Conservation (phyloP, 1,139 yeast genomes). For the Saccharomycopsis hybrid region DNA sequence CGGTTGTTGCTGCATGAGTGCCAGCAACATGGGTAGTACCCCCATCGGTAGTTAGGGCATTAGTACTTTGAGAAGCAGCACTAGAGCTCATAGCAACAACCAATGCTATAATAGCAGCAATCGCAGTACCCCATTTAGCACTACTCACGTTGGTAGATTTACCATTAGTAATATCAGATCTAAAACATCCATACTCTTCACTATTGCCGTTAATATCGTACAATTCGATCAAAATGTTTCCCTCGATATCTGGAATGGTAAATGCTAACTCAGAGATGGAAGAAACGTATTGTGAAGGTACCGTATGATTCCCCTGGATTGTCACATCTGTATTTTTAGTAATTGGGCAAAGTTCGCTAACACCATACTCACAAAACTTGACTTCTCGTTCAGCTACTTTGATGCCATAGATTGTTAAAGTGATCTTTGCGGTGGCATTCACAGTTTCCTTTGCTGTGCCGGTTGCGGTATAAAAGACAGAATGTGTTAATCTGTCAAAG, state of each 20-base stretch:
- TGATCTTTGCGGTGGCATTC: constrained; percentile 24
- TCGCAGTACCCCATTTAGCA: constrained; percentile 27
- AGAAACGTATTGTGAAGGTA: constrained; percentile 26
- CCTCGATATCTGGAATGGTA: constrained; percentile 30
- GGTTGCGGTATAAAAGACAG: constrained; percentile 24
- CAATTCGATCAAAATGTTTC: constrained; percentile 25
- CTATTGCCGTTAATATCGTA: constrained; percentile 23
- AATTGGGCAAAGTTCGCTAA: constrained; percentile 28
- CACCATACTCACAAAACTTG: constrained; percentile 27
- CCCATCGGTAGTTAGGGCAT: constrained; percentile 6
- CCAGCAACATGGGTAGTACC: no score
- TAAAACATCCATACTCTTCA: constrained; percentile 27
- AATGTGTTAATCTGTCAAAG: constrained; percentile 19
- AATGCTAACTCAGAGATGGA: constrained; percentile 28
- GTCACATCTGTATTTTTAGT: constrained; percentile 23
- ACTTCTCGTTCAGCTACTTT: constrained; percentile 25
- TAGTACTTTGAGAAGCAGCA: constrained; percentile 19
- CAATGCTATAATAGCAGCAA: constrained; percentile 28
- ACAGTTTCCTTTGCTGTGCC: constrained; percentile 23
- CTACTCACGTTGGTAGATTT: constrained; percentile 25
- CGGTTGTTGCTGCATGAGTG: not conserved
- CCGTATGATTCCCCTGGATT: constrained; percentile 26
- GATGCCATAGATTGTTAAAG: constrained; percentile 28
- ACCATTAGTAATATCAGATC: constrained; percentile 28
- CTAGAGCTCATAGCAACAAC: constrained; percentile 21